A percentile compares a stretch with the other conserved stretches of the same genome.
Conservation (phyloP, 2,329 filamentous ascomycete species). For the Xylaria digitata region DNA sequence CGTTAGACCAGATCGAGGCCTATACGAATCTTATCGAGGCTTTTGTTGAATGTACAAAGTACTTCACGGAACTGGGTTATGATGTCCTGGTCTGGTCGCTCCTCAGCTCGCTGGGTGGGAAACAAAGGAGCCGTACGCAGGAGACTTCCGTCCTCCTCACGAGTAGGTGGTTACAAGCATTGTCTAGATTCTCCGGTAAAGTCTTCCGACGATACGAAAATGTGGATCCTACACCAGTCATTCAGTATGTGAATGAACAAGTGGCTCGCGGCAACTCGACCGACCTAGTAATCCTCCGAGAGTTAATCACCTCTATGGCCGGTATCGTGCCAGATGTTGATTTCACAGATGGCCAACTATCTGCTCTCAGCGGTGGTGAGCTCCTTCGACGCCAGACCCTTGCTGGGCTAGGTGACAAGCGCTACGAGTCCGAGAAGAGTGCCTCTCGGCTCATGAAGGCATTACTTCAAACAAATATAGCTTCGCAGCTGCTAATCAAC, state of each 20-base stretch:
- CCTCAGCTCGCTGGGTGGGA: constrained; percentile 75
- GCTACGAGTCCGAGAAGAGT: constrained; percentile 78
- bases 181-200: constrained; percentile 90
- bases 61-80: constrained; percentile 92
- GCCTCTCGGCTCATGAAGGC: constrained; percentile 84
- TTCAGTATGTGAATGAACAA: constrained; percentile 91
- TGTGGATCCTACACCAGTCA: constrained; percentile 84
- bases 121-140: constrained; percentile 71
- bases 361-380: constrained; percentile 88
- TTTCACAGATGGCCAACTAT: constrained; percentile 87
- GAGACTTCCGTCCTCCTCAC: constrained; percentile 76
- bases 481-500: constrained; percentile 85
- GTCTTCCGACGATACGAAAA: constrained; percentile 87
- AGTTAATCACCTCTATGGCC: constrained; percentile 91
- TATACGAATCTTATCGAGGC: constrained; percentile 96
- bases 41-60: constrained; percentile 92
- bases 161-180: constrained; percentile 89
- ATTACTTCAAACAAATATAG: constrained; percentile 80
- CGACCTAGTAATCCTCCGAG: constrained; percentile 89
- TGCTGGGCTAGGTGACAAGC: constrained; percentile 81
- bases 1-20: constrained; percentile 89
- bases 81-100: constrained; percentile 95
- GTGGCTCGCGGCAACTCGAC: constrained; percentile 85
- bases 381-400: constrained; percentile 83
- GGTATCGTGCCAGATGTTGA: constrained; percentile 88